Evolutionary conservation across 305 asterid species (phyloP).

Genomic region (Fraxinus dipetala): DNA sequence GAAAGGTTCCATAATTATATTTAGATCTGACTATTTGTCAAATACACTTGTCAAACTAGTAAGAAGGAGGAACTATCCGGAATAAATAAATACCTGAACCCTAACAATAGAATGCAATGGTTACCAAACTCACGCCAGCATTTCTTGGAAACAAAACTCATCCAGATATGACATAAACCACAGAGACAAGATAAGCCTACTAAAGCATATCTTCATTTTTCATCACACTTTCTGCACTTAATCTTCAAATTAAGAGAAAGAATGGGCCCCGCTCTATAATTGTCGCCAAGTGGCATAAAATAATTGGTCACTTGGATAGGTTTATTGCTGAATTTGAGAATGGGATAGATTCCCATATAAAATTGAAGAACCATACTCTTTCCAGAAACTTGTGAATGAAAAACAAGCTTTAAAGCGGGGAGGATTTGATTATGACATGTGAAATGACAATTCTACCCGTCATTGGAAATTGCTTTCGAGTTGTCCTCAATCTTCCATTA

Average conservation of each 20-base stretch:
- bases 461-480: neutral
- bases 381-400: neutral
- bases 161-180: too few species aligned
- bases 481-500: neutral
- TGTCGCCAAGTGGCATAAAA: neutral
- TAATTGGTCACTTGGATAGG: neutral
- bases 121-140: neutral
- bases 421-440: neutral
- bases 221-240: neutral
- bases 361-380: too few species aligned
- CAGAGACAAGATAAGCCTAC: too few species aligned
- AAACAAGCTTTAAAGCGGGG: neutral
- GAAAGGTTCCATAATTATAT: too few species aligned
- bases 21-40: too few species aligned
- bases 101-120: neutral
- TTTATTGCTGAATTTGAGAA: neutral
- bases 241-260: neutral
- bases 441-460: slow-evolving; percentile 17
- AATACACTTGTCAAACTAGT: too few species aligned
- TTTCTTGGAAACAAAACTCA: too few species aligned
- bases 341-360: too few species aligned
- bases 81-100: neutral
- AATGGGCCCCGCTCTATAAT: neutral
- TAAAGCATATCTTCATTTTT: neutral
- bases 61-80: too few species aligned